A percentile compares a stretch with the other conserved stretches of the same genome.
phyloP scores from a whole-genome alignment of 306 rosid species.

The Fragaria vesca region DNA sequence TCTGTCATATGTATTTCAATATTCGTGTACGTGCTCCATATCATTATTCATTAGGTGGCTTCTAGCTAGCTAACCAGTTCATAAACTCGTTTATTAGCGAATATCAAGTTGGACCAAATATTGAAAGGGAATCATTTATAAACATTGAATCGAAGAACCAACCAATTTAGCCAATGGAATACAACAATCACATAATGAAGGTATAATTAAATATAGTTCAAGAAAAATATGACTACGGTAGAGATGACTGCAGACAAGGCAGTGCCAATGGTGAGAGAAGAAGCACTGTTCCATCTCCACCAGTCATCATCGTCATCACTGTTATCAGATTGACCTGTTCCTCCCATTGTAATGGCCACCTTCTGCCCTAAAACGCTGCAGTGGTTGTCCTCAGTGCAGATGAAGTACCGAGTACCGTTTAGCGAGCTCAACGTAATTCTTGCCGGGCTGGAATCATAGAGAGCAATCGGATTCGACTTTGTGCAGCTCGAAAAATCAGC shows the following conservation, averaged over 20 bases:
- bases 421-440: constrained; percentile 15
- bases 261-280: constrained; percentile 3
- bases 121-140: not conserved
- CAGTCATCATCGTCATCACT: constrained; percentile 4
- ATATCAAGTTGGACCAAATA: not conserved
- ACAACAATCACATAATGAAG: not conserved
- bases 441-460: constrained; percentile 20
- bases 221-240: constrained; percentile 11
- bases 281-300: constrained; percentile 14
- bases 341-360: constrained; percentile 28
- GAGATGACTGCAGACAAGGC: constrained; percentile 18
- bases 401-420: constrained; percentile 31
- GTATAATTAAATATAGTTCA: not conserved
- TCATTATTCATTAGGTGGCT: not conserved
- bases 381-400: constrained; percentile 28
- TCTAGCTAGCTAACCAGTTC: not conserved
- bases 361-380: constrained; percentile 32
- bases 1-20: not conserved
- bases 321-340: not conserved
- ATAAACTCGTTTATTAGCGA: not conserved
- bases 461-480: constrained; percentile 10
- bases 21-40: not conserved
- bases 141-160: not conserved
- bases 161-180: not conserved
- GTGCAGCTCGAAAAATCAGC: constrained; percentile 21